phyloP scores from a whole-genome alignment of 2,329 filamentous ascomycete species.

The Aspergillus tamarii region DNA sequence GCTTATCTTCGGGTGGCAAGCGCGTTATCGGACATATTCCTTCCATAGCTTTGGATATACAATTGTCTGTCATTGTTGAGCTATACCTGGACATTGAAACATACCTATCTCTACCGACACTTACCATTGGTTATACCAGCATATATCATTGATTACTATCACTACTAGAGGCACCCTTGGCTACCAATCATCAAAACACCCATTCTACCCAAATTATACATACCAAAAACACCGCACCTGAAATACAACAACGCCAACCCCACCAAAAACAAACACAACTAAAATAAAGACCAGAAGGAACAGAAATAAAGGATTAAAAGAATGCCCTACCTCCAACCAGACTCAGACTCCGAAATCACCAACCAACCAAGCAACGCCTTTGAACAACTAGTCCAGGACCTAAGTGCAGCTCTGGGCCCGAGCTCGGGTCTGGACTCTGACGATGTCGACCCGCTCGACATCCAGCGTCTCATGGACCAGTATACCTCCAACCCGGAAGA shows the following conservation, averaged over 20 bases:
- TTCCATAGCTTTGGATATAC: not conserved
- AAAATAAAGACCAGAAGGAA: not conserved
- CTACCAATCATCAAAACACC: not conserved
- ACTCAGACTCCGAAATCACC: conserved; percentile 9
- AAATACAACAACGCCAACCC: not conserved
- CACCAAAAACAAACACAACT: not conserved
- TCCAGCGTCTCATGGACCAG: conserved; percentile 72
- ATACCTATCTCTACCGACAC: not conserved
- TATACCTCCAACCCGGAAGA: conserved; percentile 71
- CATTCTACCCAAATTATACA: not conserved
- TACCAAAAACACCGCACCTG: not conserved
- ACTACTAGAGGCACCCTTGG: not conserved
- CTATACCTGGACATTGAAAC: not conserved
- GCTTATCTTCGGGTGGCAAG: conserved; percentile 26
- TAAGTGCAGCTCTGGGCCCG: conserved; percentile 75
- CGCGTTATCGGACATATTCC: conserved; percentile 11
- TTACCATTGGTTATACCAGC: not conserved
- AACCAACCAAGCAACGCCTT: conserved; percentile 50
- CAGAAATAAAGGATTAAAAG: not conserved
- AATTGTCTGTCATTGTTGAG: not conserved
- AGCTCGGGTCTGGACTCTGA: conserved; percentile 80
- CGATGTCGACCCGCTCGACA: conserved; percentile 74
- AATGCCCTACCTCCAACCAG: conserved; percentile 40
- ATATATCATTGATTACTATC: not conserved
- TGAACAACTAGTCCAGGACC: conserved; percentile 70